Conservation (phyloP, 2,329 filamentous ascomycete genomes). For the Fusarium xyrophilum region DNA sequence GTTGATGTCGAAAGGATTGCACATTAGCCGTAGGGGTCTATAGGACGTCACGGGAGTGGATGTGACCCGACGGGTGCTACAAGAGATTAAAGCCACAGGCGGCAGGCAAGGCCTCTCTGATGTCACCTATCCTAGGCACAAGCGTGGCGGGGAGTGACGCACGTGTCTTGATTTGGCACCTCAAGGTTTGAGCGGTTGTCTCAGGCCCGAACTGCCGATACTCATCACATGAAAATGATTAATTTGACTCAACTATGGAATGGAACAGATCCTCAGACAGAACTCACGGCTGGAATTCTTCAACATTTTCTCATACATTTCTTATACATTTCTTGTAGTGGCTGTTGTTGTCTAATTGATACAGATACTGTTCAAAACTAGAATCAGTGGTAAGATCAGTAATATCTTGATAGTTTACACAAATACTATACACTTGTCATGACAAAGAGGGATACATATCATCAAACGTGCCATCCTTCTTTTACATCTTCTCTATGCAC, state of each 20-base stretch:
- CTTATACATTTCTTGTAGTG: not conserved
- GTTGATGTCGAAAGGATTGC: slow-evolving; percentile 16
- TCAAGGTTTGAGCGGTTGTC: slow-evolving; percentile 15
- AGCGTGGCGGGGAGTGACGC: slow-evolving; percentile 35
- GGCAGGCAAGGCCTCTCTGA: not conserved
- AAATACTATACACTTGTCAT: slow-evolving; percentile 25
- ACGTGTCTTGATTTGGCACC: slow-evolving; percentile 22
- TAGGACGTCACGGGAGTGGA: slow-evolving; percentile 26
- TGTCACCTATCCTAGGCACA: slow-evolving; percentile 26
- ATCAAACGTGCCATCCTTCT: slow-evolving; percentile 2
- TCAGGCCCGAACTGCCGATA: slow-evolving; percentile 23
- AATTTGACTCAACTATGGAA: slow-evolving; percentile 19
- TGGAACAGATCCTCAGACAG: not conserved
- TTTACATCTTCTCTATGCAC: slow-evolving; percentile 11
- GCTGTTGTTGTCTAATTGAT: slow-evolving; percentile 17
- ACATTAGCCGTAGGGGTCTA: slow-evolving; percentile 25
- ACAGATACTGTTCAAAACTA: slow-evolving; percentile 3
- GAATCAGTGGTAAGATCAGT: not conserved
- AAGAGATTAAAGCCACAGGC: slow-evolving; percentile 26
- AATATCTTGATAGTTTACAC: slow-evolving; percentile 23
- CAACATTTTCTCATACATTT: not conserved
- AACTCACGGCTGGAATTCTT: not conserved
- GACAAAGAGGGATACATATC: slow-evolving; percentile 25
- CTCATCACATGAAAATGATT: slow-evolving; percentile 32
- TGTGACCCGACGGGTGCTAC: slow-evolving; percentile 14